Evolutionary conservation across 805 yeast species (phyloP), one percentile per base, ranked within the genome.

Genomic region (Zygosaccharomyces lentus): DNA sequence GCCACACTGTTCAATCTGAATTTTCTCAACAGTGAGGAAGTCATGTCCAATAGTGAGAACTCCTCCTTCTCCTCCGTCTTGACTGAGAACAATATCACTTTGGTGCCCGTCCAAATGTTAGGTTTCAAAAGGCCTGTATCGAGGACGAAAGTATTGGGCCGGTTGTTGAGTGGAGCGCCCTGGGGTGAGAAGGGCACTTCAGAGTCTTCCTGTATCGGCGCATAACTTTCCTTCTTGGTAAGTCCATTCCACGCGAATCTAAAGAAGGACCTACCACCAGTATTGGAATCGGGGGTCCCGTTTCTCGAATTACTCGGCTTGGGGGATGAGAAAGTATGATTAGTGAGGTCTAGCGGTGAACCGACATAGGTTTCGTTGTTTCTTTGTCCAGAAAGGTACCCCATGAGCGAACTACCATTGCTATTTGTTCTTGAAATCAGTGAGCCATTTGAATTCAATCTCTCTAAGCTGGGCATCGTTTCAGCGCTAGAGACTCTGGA

Each of bases 81-180:
- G 8, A 81, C 67, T 32, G 68, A 69, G 61, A 84, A 82, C 38
- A 82, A 68, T 51, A 59, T 69, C 13, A 82, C 65, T 13, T 65
- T 52, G 2, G 85, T 77, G 8, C 68, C 68, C 15, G 69, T 66
- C 85, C 85, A 82, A 10, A 75, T 70, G 47, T 80, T 79, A 2
- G 68, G 60, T 42, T 65, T 61, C 9, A 70, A 54, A 3, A 69
- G 36, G 2, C 69, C 62, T 2, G 59, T 50, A 19, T 65, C 67
- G 1, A 57, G 26, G 1, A 62, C 58, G 51, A 66, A 47, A 19
- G 31, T 31, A 35, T 12, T 40, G 10, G 32, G 52, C 9, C 42
- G 51, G 40, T 29, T 47, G 40, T 29, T 47, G 25, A 52, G 17
- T 23, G 47, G 30, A n/a, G 43, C 12, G 21, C 37, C 17, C 23